Evolutionary conservation across 441 rosid species (phyloP), one percentile per base, ranked within the genome.

Genomic region (Corymbia calophylla): DNA sequence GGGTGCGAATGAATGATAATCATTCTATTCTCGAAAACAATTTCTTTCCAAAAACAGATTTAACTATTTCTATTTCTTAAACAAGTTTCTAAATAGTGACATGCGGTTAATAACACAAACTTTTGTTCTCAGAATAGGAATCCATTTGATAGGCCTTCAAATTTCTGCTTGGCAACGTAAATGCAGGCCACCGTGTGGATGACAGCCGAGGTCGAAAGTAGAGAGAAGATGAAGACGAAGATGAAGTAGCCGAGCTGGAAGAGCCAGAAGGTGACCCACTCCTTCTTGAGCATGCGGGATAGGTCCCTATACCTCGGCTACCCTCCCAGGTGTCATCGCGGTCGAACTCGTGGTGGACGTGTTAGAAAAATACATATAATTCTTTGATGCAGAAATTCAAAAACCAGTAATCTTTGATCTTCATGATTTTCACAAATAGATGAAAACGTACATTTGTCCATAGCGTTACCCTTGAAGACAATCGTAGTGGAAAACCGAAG

Each of bases 111-210:
- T 19, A 55, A 56, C 2, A 56, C 5, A 21, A 56, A 56, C 3
- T 0, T 56, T 56, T 56, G 6, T 23, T 56, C 13, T 1, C 9
- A 0, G 2, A 56, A 23, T 56, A 56, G 1, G 19, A 56, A 9
- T 56, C 23, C 27, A 3, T 0, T 56, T 56, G 5, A 8, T 23
- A n/a, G 9, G 62, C 12, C 13, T 23, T 23, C 19, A 56, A 56
- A 56, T 21, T 56, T 86, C 64, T 55, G 64, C 64, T 54, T 86
- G 25, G 87, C 87, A 15, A 66, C n/a, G 49, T 86, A 86, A 18
- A 55, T 29, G n/a, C 87, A n/a, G 19, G 87, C 87, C 66, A 86
- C 87, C 9, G 62, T 55, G 31, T 54, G 54, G 48, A 86, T 49
- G 9, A 86, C 66, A 10, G 66, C 87, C n/a, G 87, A 55, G 64